Percentiles rank a stretch among this genome's conserved stretches.
Conservation (phyloP, 1,139 yeast genomes). For the Entelexis paramagnoliae region DNA sequence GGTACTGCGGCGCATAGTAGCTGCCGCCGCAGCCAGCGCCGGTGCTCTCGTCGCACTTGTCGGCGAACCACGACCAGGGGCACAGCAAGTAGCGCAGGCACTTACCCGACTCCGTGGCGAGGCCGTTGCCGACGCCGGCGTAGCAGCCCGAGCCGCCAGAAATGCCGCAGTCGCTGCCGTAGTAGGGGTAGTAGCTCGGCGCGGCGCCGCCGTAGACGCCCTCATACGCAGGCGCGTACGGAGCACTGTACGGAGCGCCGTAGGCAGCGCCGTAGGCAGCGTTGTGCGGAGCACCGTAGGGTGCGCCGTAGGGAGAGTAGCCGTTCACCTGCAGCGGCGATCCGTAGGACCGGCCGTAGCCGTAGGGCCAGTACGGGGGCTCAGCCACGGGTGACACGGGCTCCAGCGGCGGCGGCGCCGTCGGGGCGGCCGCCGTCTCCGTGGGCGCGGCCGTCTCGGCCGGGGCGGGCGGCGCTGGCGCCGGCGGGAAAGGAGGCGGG, state of each 20-base stretch:
- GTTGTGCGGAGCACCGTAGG: no score
- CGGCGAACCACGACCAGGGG: constrained; percentile 14
- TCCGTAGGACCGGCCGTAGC: constrained; percentile 3
- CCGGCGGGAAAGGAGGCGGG: neutral
- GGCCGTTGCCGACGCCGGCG: constrained; percentile 1
- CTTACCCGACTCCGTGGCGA: constrained; percentile 7
- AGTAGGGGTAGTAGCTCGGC: neutral
- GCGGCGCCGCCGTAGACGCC: neutral
- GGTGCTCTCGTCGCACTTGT: constrained; percentile 2
- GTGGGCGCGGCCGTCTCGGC: no score
- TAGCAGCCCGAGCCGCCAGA: constrained; percentile 11
- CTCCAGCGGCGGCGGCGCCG: no score
- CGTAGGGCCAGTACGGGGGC: neutral
- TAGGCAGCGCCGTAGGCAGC: neutral
- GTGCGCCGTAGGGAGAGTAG: neutral
- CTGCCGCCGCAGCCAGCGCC: no score
- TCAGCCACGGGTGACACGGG: no score
- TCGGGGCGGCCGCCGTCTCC: neutral
- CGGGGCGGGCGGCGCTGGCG: neutral
- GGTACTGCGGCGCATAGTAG: neutral
- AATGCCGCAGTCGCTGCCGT: neutral
- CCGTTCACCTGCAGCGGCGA: neutral
- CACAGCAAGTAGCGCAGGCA: constrained; percentile 9
- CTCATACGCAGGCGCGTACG: neutral
- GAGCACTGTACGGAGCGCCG: neutral